Evolutionary conservation across 2,329 filamentous ascomycete species (phyloP).

Genomic region (Aschersonia sp.): DNA sequence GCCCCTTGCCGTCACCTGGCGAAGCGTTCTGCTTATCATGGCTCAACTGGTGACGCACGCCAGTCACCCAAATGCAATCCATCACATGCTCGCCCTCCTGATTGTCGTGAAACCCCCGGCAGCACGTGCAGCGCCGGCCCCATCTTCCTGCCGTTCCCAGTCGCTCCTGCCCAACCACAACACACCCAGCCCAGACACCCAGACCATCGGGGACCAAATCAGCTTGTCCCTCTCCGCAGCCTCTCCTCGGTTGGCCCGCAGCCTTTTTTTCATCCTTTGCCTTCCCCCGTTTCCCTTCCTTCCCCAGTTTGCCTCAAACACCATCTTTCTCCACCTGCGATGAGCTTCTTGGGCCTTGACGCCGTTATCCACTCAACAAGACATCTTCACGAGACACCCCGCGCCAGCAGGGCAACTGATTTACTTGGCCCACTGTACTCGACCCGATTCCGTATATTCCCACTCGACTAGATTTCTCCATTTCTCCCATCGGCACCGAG

Average conservation of each 20-base stretch:
- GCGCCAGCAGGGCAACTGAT: background rate
- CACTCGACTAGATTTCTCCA: background rate
- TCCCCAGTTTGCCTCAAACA: background rate
- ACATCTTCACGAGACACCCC: background rate
- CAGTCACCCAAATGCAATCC: background rate
- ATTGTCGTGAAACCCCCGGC: background rate
- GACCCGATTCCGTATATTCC: background rate
- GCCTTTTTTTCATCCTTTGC: background rate
- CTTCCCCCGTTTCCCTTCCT: background rate
- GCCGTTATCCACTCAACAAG: background rate
- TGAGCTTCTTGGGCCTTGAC: background rate
- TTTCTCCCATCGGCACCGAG: background rate
- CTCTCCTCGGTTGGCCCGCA: background rate
- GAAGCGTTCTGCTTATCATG: background rate
- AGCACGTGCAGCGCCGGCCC: slow-evolving; percentile 2
- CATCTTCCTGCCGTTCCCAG: background rate
- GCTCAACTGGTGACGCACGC: background rate
- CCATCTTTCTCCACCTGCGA: background rate
- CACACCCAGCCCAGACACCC: too few relatives aligned
- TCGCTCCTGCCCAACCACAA: background rate
- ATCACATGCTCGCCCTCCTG: background rate
- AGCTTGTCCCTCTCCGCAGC: background rate
- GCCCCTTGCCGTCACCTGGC: too few relatives aligned
- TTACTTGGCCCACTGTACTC: background rate
- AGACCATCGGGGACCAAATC: too few relatives aligned